Evolutionary conservation across 495 filamentous ascomycete genomes (phyloP).

Genomic region (Penicillium tannophilum): DNA sequence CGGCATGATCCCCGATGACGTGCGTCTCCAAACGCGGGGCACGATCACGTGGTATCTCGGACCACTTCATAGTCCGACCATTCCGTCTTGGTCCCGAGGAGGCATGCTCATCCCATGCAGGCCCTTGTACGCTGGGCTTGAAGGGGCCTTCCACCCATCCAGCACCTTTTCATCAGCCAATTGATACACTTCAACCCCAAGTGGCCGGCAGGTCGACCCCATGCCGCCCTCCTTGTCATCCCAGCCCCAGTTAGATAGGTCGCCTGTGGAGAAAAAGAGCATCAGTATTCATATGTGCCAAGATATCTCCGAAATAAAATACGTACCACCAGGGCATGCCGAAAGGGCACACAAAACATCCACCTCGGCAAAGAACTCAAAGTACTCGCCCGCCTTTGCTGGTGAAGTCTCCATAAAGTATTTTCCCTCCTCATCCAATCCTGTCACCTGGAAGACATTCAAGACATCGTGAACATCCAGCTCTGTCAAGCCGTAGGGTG

Average conservation of each 20-base stretch:
- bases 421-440: conserved; percentile 66
- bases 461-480: conserved; percentile 78
- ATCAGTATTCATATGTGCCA: conserved; percentile 23
- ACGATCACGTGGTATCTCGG: conserved; percentile 22
- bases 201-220: conserved; percentile 71
- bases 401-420: conserved; percentile 82
- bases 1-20: conserved; percentile 23
- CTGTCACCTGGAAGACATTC: conserved; percentile 82
- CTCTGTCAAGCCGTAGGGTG: conserved; percentile 68
- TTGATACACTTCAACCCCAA: conserved; percentile 70
- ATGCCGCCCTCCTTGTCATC: conserved; percentile 66
- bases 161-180: conserved; percentile 54
- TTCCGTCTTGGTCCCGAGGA: conserved; percentile 30
- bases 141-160: conserved; percentile 61
- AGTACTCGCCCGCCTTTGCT: conserved; percentile 63
- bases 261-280: conserved; percentile 51
- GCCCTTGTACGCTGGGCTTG: conserved; percentile 61
- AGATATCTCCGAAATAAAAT: conserved; percentile 2
- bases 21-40: conserved; percentile 28
- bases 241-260: conserved; percentile 77
- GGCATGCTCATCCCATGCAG: conserved; percentile 66
- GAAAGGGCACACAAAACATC: conserved; percentile 75
- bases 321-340: conserved; percentile 55
- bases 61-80: conserved; percentile 31
- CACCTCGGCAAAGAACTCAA: conserved; percentile 78